Base-by-base conservation (phyloP, 2,329 filamentous ascomycete genomes). In the Aspergillus sp. region DNA sequence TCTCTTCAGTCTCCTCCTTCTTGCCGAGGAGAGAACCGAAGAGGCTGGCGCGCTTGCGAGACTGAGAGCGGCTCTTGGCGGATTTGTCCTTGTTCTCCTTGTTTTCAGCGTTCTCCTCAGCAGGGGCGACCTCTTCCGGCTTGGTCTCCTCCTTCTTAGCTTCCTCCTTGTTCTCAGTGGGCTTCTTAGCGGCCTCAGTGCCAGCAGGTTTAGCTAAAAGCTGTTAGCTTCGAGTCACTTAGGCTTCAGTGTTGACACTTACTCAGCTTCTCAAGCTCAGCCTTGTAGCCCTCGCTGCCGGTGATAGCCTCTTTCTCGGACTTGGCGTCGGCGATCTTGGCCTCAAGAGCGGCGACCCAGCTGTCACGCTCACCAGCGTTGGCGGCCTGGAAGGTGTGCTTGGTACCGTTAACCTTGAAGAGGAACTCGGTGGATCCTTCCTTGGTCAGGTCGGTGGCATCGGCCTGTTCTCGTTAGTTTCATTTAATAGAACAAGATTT, bases 301-400 rank as follows among this genome's bases (percentile, higher is more conserved):
- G 81, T 80, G 60, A 96, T 80, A 48, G 79, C 79, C 56, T 86
- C 77, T 63, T 84, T 85, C 49, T 87, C 75, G 61, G 85, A 85
- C 80, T 93, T 94, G 63, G 89, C 90, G 75, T 95, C 89, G 45
- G 83, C 79, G 46, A 87, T 81, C 78, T 90, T 88, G 64, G 80
- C 74, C 80, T 93, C 90, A 59, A 95, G 71, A 64, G 90, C 86
- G 53, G 83, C 74, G 62, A 95, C 82, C 93, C 93, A 97, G 79
- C 86, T 88, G 71, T 95, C 89, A 66, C 91, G 90, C 75, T 96
- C 90, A 50, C 82, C 75, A 43, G 80, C 62, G 62, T 66, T 84
- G 61, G 76, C 64, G 49, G 91, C 88, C 81, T 96, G 91, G 80
- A 98, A 95, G 52, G 81, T 81, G 80, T 96, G 90, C 83, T 95